phyloP scores from a whole-genome alignment of 2,329 filamentous ascomycete species.

The Fusarium newnesense region DNA sequence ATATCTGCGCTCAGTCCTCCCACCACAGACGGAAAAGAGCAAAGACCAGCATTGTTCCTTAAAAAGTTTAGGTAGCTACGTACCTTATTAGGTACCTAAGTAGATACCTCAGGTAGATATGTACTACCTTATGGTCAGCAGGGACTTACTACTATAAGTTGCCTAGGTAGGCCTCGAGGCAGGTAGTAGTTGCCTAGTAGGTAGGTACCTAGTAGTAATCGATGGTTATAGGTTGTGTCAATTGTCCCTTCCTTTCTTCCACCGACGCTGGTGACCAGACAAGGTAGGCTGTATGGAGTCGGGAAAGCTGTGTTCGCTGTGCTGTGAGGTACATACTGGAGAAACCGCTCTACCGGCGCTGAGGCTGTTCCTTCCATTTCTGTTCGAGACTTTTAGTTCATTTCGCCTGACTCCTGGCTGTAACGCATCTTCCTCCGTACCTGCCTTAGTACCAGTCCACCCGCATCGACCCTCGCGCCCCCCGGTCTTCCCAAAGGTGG shows the following conservation, averaged over 20 bases:
- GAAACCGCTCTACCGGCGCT: background rate
- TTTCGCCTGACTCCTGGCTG: constrained; percentile 37
- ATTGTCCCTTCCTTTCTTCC: background rate
- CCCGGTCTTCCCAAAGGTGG: constrained; percentile 25
- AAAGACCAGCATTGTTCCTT: constrained; percentile 9
- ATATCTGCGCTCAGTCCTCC: constrained; percentile 24
- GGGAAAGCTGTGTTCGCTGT: background rate
- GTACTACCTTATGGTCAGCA: too few species aligned
- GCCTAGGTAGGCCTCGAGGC: too few species aligned
- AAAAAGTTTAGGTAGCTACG: background rate
- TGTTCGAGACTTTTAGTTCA: constrained; percentile 36
- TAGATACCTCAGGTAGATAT: too few species aligned
- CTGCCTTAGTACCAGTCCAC: constrained; percentile 41
- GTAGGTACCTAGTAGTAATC: background rate
- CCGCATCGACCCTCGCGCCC: constrained; percentile 15
- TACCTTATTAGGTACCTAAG: background rate
- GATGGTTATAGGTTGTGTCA: background rate
- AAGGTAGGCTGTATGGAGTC: background rate
- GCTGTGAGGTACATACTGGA: background rate
- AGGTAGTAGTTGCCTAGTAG: too few species aligned
- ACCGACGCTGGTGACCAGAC: background rate
- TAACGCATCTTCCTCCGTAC: constrained; percentile 31
- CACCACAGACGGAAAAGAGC: background rate
- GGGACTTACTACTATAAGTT: too few species aligned
- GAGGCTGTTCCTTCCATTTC: constrained; percentile 30